Percentiles rank a stretch among this genome's conserved stretches.
Conservation (phyloP, 2,329 filamentous ascomycete species). For the Exophiala dermatitidis region DNA sequence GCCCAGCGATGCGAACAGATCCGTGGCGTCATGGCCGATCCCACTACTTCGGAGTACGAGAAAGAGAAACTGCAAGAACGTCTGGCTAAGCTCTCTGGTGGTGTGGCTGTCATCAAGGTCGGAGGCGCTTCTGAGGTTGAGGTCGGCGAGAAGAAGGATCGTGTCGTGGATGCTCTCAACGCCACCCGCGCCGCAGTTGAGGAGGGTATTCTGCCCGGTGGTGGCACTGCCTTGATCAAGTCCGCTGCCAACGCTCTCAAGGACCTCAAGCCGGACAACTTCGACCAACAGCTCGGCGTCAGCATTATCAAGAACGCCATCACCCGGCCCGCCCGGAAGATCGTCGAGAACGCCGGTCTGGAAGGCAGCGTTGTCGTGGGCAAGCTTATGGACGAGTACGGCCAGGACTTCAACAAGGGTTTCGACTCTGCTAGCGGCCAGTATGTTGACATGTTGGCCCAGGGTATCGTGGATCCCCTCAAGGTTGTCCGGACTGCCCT, state of each 20-base stretch:
- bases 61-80: conserved; percentile 99
- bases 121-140: conserved; percentile 96
- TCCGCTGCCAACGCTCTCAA: conserved; percentile 81
- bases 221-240: conserved; percentile 97
- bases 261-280: conserved; percentile 83
- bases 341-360: conserved; percentile 94
- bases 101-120: conserved; percentile 99
- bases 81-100: conserved; percentile 96
- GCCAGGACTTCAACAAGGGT: conserved; percentile 91
- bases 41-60: conserved; percentile 95
- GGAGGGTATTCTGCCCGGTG: conserved; percentile 97
- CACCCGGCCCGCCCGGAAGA: conserved; percentile 85
- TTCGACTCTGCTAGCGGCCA: conserved; percentile 95
- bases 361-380: conserved; percentile 95
- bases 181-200: conserved; percentile 96
- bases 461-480: conserved; percentile 97
- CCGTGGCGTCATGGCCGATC: conserved; percentile 89
- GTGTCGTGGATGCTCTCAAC: conserved; percentile 96
- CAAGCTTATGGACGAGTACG: conserved; percentile 94
- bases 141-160: conserved; percentile 99
- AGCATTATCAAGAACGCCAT: conserved; percentile 98
- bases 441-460: conserved; percentile 96
- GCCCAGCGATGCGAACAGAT: conserved; percentile 98
- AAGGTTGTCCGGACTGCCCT: conserved; percentile 98
- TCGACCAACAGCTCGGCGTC: conserved; percentile 97